A percentile compares a stretch with the other conserved stretches of the same genome.
These are phyloP conservation scores for Hemerocallis citrina DNA, from an alignment of 106 monocot genomes.

Conservation along the genomic window DNA sequence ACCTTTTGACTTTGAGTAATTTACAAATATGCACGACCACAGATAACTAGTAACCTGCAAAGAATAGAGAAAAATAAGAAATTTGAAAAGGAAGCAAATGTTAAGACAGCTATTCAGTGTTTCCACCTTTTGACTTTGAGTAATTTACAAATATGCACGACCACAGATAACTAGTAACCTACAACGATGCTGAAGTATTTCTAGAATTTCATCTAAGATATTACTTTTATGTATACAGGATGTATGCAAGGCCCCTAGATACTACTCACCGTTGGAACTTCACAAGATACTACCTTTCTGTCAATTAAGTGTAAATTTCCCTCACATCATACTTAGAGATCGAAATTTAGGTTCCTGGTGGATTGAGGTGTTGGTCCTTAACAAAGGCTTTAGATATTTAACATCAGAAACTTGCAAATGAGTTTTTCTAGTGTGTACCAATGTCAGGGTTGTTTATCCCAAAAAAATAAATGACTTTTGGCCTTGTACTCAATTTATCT, in stretches of 20 bases:
- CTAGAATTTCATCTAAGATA: not conserved
- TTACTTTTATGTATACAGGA: not conserved
- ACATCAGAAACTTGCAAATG: not conserved
- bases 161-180: not conserved
- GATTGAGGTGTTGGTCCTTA: not conserved
- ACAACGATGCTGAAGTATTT: not conserved
- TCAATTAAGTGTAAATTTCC: not conserved
- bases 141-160: not conserved
- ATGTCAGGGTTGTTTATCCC: no score
- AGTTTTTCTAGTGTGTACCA: not conserved
- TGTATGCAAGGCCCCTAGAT: not conserved
- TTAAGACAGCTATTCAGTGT: not conserved
- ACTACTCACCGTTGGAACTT: not conserved
- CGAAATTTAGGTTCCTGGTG: not conserved
- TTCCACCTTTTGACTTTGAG: not conserved
- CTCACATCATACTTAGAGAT: not conserved
- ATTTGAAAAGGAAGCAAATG: not conserved
- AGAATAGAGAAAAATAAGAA: not conserved
- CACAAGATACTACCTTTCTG: not conserved
- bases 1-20: not conserved
- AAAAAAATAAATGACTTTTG: no score
- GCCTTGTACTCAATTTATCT: no score
- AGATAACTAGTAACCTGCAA: not conserved
- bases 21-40: not conserved
- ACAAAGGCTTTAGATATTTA: not conserved